phyloP scores from a whole-genome alignment of 2,329 filamentous ascomycete species.

The Alternaria ethzedia region DNA sequence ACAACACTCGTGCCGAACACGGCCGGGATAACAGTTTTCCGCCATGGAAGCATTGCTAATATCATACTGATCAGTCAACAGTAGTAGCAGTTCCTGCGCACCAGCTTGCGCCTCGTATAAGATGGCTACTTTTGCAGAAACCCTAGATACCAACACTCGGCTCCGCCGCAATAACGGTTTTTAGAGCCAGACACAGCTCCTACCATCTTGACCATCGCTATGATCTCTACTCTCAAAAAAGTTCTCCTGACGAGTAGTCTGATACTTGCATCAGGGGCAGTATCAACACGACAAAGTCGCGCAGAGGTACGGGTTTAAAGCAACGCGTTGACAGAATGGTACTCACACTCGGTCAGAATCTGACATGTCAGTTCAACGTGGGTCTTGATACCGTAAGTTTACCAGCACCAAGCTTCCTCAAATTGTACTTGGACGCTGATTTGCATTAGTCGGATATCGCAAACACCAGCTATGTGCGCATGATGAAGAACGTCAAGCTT shows the following conservation, averaged over 20 bases:
- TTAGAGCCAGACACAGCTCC: background rate
- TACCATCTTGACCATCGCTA: background rate
- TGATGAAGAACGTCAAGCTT: background rate
- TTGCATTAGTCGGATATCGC: background rate
- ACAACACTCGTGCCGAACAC: background rate
- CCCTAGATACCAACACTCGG: background rate
- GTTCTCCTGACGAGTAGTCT: background rate
- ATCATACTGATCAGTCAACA: background rate
- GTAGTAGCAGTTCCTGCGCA: background rate
- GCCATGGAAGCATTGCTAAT: fast-evolving
- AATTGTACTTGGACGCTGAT: background rate
- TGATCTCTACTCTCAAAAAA: background rate
- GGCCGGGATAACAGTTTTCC: background rate
- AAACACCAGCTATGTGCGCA: background rate
- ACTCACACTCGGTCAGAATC: background rate
- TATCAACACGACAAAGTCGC: background rate
- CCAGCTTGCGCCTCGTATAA: background rate
- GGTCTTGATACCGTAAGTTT: background rate
- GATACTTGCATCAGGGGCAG: background rate
- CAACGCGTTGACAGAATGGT: background rate
- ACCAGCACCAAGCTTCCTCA: background rate
- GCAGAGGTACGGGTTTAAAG: background rate
- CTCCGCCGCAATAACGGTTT: background rate
- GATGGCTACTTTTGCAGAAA: background rate
- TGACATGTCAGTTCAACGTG: background rate